Percentiles rank a stretch among this genome's conserved stretches.
Evolutionary conservation across 306 rosid genomes (phyloP).

Genomic region (Quercus aquifolioides): DNA sequence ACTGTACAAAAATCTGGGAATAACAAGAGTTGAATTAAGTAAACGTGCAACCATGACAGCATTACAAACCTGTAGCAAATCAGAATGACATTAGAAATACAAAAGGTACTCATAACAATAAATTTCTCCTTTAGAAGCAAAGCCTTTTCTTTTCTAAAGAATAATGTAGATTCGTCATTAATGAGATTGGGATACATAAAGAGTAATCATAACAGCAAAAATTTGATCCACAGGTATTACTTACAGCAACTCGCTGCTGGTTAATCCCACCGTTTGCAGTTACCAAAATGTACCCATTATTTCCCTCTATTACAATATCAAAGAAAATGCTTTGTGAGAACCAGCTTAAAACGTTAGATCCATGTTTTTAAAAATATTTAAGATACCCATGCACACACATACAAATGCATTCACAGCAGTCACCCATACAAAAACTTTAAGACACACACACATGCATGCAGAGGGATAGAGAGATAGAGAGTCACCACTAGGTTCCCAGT

Average conservation of each 20-base stretch:
- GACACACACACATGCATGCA: background rate
- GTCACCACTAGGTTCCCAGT: conserved; percentile 75
- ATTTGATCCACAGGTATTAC: conserved; percentile 33
- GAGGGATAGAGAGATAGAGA: conserved; percentile 14
- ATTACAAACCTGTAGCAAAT: conserved; percentile 78
- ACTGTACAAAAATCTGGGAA: conserved; percentile 89
- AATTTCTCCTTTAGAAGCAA: background rate
- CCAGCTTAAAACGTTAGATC: background rate
- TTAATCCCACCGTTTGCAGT: conserved; percentile 99
- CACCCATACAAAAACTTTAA: background rate
- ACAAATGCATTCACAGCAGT: conserved; percentile 2
- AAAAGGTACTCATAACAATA: background rate
- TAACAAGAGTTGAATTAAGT: conserved; percentile 77
- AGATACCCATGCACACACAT: conserved; percentile 3
- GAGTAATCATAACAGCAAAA: conserved; percentile 3
- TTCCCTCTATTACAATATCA: conserved; percentile 53
- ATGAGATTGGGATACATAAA: conserved; percentile 8
- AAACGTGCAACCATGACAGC: conserved; percentile 77
- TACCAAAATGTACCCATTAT: conserved; percentile 77
- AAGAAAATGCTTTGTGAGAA: conserved; percentile 31
- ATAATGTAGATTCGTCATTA: conserved; percentile 17
- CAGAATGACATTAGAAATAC: conserved; percentile 18
- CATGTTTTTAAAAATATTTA: background rate
- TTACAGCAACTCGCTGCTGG: conserved; percentile 95
- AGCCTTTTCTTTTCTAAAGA: background rate